Evolutionary conservation across 2,329 filamentous ascomycete species (phyloP).

Genomic region (Aspergillus hortae): DNA sequence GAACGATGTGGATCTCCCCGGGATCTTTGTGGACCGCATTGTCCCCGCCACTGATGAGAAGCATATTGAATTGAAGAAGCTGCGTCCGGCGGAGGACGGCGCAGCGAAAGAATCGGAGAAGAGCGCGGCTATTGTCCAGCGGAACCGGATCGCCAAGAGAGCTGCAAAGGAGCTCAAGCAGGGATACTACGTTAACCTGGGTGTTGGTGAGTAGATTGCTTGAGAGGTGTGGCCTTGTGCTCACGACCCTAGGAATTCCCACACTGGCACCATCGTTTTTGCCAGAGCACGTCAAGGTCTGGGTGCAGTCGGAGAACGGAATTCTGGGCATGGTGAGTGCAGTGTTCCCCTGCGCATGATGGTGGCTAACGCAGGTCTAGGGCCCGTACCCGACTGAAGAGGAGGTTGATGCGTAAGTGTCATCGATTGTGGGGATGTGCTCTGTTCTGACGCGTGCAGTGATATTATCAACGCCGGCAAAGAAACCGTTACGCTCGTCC

Average conservation of each 20-base stretch:
- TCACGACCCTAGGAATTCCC: slow-evolving; percentile 60
- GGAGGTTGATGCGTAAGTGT: slow-evolving; percentile 59
- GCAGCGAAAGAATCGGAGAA: slow-evolving; percentile 35
- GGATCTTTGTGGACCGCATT: slow-evolving; percentile 79
- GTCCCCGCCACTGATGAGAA: slow-evolving; percentile 70
- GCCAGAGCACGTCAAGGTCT: slow-evolving; percentile 65
- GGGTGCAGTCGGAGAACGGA: slow-evolving; percentile 84
- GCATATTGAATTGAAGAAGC: slow-evolving; percentile 66
- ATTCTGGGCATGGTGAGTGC: slow-evolving; percentile 64
- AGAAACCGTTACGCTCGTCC: slow-evolving; percentile 76
- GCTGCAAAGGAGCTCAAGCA: slow-evolving; percentile 77
- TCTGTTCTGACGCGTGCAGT: slow-evolving; percentile 19
- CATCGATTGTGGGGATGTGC: too few species aligned
- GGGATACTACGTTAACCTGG: slow-evolving; percentile 35
- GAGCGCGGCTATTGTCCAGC: slow-evolving; percentile 32
- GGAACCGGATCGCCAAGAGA: slow-evolving; percentile 66
- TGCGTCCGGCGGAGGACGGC: slow-evolving; percentile 42
- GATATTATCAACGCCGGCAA: slow-evolving; percentile 86
- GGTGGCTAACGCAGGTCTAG: slow-evolving; percentile 15
- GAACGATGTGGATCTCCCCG: slow-evolving; percentile 72
- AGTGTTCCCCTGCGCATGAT: background rate
- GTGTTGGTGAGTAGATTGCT: slow-evolving; percentile 24
- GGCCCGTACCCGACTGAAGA: slow-evolving; percentile 72
- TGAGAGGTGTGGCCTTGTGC: background rate
- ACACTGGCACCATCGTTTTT: slow-evolving; percentile 79